Base-by-base conservation (phyloP, 2,329 filamentous ascomycete genomes). In the Alternaria alternata region DNA sequence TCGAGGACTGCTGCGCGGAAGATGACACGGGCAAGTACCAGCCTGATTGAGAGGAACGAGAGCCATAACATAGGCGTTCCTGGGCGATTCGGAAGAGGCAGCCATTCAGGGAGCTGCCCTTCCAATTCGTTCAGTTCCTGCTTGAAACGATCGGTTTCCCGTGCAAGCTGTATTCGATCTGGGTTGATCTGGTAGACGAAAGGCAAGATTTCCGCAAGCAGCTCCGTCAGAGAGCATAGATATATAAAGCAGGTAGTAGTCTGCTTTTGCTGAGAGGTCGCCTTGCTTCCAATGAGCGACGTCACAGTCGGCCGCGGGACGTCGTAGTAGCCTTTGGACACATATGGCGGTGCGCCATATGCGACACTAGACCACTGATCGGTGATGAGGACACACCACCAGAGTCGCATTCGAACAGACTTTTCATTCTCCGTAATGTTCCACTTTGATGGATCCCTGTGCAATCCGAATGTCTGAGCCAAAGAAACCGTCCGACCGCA, bases 321-420 rank as follows among this genome's bases (percentile, higher is more conserved):
- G 62, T 87, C 84, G 64, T 86, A 86, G 66, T 86, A 84, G 24
- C 81, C 81, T 59, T 82, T 82, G 3, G 80, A 77, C 11, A 86
- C 83, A 51, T 85, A 82, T 4, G 85, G 83, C 20, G 85, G 85
- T 3, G 84, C 82, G 5, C 85, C 85, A 65, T 87, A 85, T 5
- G 83, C 84, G 54, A 86, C 82, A 64, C 84, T 86, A 54, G 84
- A 81, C 84, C 85, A 87, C 41, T 84, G 81, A 70, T 87, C 85
- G 57, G 85, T 84, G 39, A 87, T 84, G 3, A 87, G 76, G 3
- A 86, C 82, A 5, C 82, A 84, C 85, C 85, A 87, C 83, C 85
- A 87, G 3, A 85, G 71, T 3, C 83, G 81, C 30, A 84, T 82
- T 7, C 85, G 79, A 16, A 84, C 74, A 8, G 81, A 78, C 64